Evolutionary conservation across 2,329 filamentous ascomycete species (phyloP).

Genomic region (Ceratocystiopsis minuta): DNA sequence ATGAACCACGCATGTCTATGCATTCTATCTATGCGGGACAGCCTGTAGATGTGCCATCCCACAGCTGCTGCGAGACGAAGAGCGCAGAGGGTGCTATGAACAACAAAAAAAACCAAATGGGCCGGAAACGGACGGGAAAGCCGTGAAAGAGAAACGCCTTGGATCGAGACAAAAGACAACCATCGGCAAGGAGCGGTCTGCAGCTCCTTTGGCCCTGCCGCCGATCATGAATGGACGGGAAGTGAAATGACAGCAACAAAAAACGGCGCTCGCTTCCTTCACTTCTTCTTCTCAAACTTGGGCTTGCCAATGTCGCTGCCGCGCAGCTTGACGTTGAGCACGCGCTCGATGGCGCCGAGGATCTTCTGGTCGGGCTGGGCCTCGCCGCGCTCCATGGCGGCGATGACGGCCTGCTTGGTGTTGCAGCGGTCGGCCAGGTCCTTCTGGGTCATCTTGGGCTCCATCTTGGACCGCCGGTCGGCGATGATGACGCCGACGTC

Average conservation of each 20-base stretch:
- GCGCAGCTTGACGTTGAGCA: conserved; percentile 75
- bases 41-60: too few species aligned
- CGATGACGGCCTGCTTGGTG: conserved; percentile 61
- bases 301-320: conserved; percentile 72
- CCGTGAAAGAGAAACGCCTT: background rate
- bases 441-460: conserved; percentile 94
- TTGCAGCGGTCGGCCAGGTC: conserved; percentile 74
- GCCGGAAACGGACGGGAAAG: background rate
- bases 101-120: too few species aligned
- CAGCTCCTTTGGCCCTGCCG: background rate
- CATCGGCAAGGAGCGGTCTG: background rate
- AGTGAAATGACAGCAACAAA: background rate
- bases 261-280: conserved; percentile 3
- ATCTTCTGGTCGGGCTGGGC: conserved; percentile 73
- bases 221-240: background rate
- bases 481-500: conserved; percentile 70
- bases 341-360: conserved; percentile 57
- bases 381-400: conserved; percentile 68
- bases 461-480: conserved; percentile 59
- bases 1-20: too few species aligned
- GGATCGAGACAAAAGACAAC: background rate
- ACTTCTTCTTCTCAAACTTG: conserved; percentile 40
- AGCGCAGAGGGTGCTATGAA: too few species aligned
- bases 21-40: too few species aligned
- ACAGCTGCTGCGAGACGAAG: too few species aligned